phyloP scores from a whole-genome alignment of 495 filamentous ascomycete genomes.

The Aspergillus heteromorphus region DNA sequence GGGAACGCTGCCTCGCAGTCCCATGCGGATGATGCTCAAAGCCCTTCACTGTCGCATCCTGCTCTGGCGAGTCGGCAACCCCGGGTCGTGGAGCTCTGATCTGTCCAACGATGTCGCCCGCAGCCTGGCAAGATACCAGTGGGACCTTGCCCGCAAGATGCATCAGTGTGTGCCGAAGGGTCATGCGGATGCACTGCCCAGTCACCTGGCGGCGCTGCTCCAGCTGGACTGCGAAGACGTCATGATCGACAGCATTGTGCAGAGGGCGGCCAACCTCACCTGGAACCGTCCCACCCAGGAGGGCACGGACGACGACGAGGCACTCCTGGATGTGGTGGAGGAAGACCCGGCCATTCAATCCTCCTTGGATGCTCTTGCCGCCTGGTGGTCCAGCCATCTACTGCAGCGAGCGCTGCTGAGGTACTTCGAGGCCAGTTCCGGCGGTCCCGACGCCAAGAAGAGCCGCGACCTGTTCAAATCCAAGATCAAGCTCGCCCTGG shows the following conservation, averaged over 20 bases:
- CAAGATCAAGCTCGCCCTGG: constrained; percentile 62
- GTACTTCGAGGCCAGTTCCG: constrained; percentile 50
- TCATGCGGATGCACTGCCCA: constrained; percentile 61
- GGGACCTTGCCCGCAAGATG: constrained; percentile 70
- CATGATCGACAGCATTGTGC: constrained; percentile 67
- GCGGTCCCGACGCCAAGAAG: constrained; percentile 33
- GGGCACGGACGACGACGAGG: constrained; percentile 54
- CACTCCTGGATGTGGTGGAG: constrained; percentile 76
- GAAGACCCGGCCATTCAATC: constrained; percentile 83
- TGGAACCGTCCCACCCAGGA: constrained; percentile 76
- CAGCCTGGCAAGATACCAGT: constrained; percentile 66
- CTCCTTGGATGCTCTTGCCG: constrained; percentile 81
- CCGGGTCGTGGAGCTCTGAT: constrained; percentile 54
- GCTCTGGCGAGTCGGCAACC: constrained; percentile 69
- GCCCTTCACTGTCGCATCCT: constrained; percentile 86
- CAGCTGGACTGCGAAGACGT: constrained; percentile 75
- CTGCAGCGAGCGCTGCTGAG: constrained; percentile 63
- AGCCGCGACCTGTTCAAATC: constrained; percentile 44
- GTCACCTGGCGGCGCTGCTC: constrained; percentile 67
- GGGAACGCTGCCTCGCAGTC: constrained; percentile 79
- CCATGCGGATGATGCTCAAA: constrained; percentile 83
- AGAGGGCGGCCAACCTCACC: constrained; percentile 84
- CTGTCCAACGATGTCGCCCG: constrained; percentile 60
- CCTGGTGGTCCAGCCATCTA: constrained; percentile 81
- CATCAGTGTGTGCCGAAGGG: constrained; percentile 55